Base-by-base conservation (phyloP, 2,329 filamentous ascomycete species). In the Fusarium sp. region DNA sequence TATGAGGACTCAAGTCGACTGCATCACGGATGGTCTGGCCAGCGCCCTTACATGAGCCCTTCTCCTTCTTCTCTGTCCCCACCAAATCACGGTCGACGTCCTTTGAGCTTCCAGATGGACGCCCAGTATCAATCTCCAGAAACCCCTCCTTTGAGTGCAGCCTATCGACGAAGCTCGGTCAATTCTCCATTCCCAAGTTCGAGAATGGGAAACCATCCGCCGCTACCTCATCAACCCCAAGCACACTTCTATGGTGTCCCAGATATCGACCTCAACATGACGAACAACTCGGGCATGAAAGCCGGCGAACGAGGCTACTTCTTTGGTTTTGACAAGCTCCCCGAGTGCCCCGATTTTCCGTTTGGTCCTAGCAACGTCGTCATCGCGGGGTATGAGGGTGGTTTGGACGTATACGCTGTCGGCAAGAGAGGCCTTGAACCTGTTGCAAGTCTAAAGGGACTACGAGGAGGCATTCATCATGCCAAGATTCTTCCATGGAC, bases 401-500 rank as follows among this genome's bases (percentile, higher is more conserved):
- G 91, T 2, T 77, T 98, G 49, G 91, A 95, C 68, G 86, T 97
- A 18, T 91, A 93, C 69, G 85, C 88, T 21, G 86, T 97, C 29
- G 88, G 89, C 42, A 92, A 91, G 74, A 89, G 90, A 65, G 92
- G 91, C 48, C 79, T 93, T 55, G 91, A 93, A 57, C 85, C 88
- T 23, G 81, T 93, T 29, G 90, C 90, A 21, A 88, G 88, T 57
- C 81, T 98, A 47, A 91, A 91, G 74, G 93, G 93, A 7, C 83
- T 98, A 28, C 88, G 90, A 72, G 95, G 95, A 39, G 90, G 90
- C 23, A 92, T 98, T 2, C 84, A 93, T 68, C 87, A 92, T 69
- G 94, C 94, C 56, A 97, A 95, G 79, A 89, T 98, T 24, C 80
- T 98, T 48, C 90, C 92, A 2, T 93, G 91, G 86, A 87, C 84